These are phyloP conservation scores for Agaricus sinodeliciosus DNA, from an alignment of 768 basidiomycete species.

Conservation along the genomic window DNA sequence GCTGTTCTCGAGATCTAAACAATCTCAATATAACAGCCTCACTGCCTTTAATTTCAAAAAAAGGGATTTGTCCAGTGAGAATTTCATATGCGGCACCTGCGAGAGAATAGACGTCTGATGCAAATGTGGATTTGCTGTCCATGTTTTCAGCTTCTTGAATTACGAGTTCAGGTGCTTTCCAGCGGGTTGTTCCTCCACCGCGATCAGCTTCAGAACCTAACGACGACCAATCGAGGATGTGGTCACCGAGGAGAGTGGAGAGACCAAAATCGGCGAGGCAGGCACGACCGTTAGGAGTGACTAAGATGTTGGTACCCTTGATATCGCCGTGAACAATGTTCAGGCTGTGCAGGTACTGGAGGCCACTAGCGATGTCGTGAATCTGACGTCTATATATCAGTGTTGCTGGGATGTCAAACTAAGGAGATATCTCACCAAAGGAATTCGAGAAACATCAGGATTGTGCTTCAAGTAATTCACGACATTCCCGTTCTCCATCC, in stretches of 20 bases:
- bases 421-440: slow-evolving; percentile 5
- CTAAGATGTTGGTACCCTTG: slow-evolving; percentile 12
- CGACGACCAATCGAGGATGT: slow-evolving; percentile 12
- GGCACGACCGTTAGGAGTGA: slow-evolving; percentile 7
- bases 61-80: slow-evolving; percentile 16
- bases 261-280: slow-evolving; percentile 14
- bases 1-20: neutral
- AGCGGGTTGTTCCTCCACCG: slow-evolving; percentile 13
- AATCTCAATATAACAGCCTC: slow-evolving; percentile 13
- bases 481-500: slow-evolving; percentile 16
- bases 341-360: slow-evolving; percentile 11
- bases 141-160: slow-evolving; percentile 8
- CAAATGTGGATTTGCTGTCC: neutral
- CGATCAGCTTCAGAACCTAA: neutral
- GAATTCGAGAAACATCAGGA: slow-evolving; percentile 1
- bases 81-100: slow-evolving; percentile 13
- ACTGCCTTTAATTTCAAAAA: slow-evolving; percentile 15
- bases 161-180: slow-evolving; percentile 14
- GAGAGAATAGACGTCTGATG: slow-evolving; percentile 12
- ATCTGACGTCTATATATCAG: slow-evolving; percentile 3
- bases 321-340: slow-evolving; percentile 12
- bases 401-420: neutral
- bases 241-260: slow-evolving; percentile 11
- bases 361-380: slow-evolving; percentile 11
- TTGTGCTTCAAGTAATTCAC: slow-evolving; percentile 10